A percentile compares a stretch with the other conserved stretches of the same genome.
phyloP scores from a whole-genome alignment of 2,329 filamentous ascomycete genomes.

The Dryadomyces quercivorus region DNA sequence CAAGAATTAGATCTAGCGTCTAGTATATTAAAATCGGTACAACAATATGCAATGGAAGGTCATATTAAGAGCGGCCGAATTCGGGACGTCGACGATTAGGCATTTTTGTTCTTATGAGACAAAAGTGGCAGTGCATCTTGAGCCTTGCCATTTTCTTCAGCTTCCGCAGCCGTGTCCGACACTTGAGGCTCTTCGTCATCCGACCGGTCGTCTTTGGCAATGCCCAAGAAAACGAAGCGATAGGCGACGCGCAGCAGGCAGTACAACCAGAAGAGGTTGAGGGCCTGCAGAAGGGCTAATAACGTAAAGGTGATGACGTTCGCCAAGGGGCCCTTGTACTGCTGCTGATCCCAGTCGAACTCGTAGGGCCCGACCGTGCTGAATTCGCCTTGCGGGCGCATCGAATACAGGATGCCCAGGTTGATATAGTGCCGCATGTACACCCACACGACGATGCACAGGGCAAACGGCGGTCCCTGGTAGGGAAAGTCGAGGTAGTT shows the following conservation, averaged over 20 bases:
- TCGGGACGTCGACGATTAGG: not conserved
- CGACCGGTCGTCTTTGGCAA: slow-evolving; percentile 58
- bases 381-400: slow-evolving; percentile 54
- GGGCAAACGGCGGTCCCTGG: slow-evolving; percentile 67
- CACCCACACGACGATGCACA: slow-evolving; percentile 75
- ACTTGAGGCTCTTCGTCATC: slow-evolving; percentile 53
- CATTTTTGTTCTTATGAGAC: not conserved
- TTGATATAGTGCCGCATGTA: slow-evolving; percentile 84
- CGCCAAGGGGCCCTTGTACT: slow-evolving; percentile 64
- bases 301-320: slow-evolving; percentile 55
- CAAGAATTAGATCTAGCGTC: no score
- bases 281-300: slow-evolving; percentile 54
- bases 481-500: slow-evolving; percentile 77
- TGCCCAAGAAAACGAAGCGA: slow-evolving; percentile 51
- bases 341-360: slow-evolving; percentile 62
- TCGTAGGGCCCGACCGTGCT: slow-evolving; percentile 61
- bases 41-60: not conserved
- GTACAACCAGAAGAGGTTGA: slow-evolving; percentile 75
- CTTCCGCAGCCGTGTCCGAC: slow-evolving; percentile 15
- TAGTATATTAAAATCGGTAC: not conserved
- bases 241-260: slow-evolving; percentile 65
- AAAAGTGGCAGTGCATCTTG: no score
- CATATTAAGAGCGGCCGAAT: not conserved
- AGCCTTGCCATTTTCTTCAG: not conserved
- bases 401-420: slow-evolving; percentile 60